phyloP scores from a whole-genome alignment of 2,329 filamentous ascomycete genomes.

The Penicillium sp. region DNA sequence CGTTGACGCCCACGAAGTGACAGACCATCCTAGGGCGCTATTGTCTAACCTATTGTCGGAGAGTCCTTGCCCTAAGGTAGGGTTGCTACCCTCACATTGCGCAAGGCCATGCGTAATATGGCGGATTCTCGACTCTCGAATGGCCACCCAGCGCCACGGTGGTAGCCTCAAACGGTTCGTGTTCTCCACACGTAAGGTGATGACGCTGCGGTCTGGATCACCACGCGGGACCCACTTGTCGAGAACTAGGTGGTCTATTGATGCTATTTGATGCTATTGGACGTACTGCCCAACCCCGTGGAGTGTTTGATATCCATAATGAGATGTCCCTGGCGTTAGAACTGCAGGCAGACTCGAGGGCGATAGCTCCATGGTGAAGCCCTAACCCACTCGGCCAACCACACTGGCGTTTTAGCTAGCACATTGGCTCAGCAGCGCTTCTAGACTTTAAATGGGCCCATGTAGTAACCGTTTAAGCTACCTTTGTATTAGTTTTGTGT shows the following conservation, averaged over 20 bases:
- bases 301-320: slow-evolving; percentile 4
- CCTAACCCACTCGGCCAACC: not conserved
- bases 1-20: no score
- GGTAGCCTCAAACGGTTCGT: not conserved
- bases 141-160: not conserved
- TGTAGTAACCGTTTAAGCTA: not conserved
- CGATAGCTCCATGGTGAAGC: not conserved
- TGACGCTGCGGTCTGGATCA: slow-evolving; percentile 8
- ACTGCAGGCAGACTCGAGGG: not conserved
- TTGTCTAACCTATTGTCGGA: not conserved
- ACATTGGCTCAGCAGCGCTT: not conserved
- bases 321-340: slow-evolving; percentile 8
- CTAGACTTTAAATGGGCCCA: not conserved
- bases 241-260: not conserved
- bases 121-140: not conserved
- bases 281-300: not conserved
- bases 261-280: not conserved
- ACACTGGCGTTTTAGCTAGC: no score
- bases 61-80: not conserved
- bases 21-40: not conserved
- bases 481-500: not conserved
- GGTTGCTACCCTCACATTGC: not conserved
- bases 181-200: slow-evolving; percentile 6
- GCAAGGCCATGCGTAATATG: slow-evolving; percentile 8
- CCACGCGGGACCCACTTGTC: not conserved